Conservation (phyloP, 768 basidiomycete genomes). For the Pleurotus sapidus region DNA sequence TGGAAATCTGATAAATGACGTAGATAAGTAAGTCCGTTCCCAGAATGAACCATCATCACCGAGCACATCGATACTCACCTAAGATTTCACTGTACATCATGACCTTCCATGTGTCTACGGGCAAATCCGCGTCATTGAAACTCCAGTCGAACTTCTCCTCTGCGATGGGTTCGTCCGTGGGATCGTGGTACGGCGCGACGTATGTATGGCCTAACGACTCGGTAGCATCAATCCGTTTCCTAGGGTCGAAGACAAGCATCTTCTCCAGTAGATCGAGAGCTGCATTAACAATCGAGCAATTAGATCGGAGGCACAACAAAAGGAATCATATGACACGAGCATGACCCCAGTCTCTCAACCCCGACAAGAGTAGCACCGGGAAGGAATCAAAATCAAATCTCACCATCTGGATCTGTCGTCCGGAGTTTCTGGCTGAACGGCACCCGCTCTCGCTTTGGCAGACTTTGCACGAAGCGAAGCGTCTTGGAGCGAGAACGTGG, state of each 20-base stretch:
- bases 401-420: slow-evolving; percentile 83
- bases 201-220: slow-evolving; percentile 91
- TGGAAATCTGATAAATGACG: slow-evolving; percentile 61
- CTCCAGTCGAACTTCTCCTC: slow-evolving; percentile 97
- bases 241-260: slow-evolving; percentile 98
- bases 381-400: slow-evolving; percentile 21
- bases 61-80: slow-evolving; percentile 45
- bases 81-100: slow-evolving; percentile 99
- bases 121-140: slow-evolving; percentile 98
- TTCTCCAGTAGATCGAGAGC: slow-evolving; percentile 95
- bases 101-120: slow-evolving; percentile 99
- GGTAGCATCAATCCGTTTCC: slow-evolving; percentile 93
- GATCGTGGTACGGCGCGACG: slow-evolving; percentile 97
- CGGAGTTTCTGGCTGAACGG: slow-evolving; percentile 94
- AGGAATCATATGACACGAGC: slow-evolving; percentile 4
- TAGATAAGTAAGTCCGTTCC: background rate
- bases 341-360: background rate
- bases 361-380: background rate
- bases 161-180: slow-evolving; percentile 94
- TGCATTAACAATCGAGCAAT: slow-evolving; percentile 22
- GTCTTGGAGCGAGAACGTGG: slow-evolving; percentile 51
- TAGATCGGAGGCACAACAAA: background rate
- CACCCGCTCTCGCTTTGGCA: slow-evolving; percentile 94
- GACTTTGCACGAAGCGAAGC: slow-evolving; percentile 94
- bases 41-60: background rate